These are phyloP conservation scores for Metschnikowia matae DNA, from an alignment of 805 yeast species.

Conservation along the genomic window DNA sequence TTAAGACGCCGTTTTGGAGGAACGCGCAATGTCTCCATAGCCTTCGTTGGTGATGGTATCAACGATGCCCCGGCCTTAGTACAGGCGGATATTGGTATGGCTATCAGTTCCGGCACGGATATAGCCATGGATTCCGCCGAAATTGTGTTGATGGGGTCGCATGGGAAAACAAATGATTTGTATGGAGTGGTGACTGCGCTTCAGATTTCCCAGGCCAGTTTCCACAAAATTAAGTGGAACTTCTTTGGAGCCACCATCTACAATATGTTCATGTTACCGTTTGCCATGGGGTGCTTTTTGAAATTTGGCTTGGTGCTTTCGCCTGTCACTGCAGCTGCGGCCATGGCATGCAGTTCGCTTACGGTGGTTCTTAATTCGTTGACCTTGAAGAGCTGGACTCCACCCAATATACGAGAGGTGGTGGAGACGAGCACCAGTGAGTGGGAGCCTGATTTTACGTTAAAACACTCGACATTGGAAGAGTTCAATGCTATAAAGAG, in stretches of 20 bases:
- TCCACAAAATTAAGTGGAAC: conserved; percentile 71
- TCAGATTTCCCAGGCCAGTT: conserved; percentile 67
- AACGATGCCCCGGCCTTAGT: conserved; percentile 97
- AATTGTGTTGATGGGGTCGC: conserved; percentile 60
- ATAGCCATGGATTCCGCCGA: conserved; percentile 97
- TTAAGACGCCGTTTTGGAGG: conserved; percentile 47
- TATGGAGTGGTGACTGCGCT: conserved; percentile 56
- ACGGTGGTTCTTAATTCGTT: conserved; percentile 84
- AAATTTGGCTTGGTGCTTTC: conserved; percentile 75
- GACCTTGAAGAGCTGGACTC: conserved; percentile 61
- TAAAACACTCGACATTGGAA: conserved; percentile 11
- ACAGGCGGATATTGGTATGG: conserved; percentile 83
- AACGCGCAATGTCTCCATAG: conserved; percentile 43
- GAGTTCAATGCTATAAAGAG: conserved; percentile 13
- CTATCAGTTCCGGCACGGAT: conserved; percentile 90
- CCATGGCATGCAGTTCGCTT: conserved; percentile 91
- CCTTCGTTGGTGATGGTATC: conserved; percentile 96
- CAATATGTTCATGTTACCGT: conserved; percentile 80
- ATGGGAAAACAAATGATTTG: conserved; percentile 29
- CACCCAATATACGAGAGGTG: conserved; percentile 19
- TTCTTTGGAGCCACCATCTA: conserved; percentile 85
- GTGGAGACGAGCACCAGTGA: not conserved
- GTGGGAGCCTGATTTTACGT: conserved; percentile 13
- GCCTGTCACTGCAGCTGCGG: conserved; percentile 85
- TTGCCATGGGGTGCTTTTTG: conserved; percentile 86